These are phyloP conservation scores for Epithemia pelagica DNA, from an alignment of 108 stramenopile genomes.

Conservation along the genomic window DNA sequence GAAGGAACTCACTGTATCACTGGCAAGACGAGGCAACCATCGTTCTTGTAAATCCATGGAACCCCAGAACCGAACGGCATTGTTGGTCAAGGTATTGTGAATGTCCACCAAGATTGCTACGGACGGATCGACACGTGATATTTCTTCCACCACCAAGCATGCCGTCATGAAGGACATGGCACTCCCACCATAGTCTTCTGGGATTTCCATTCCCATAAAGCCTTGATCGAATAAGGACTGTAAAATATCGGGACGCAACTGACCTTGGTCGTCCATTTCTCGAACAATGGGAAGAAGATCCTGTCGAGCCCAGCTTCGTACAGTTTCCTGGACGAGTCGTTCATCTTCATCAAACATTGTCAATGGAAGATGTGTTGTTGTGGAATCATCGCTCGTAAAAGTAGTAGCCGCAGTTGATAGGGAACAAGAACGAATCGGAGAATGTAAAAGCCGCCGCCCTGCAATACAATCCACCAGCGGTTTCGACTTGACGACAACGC, in stretches of 20 bases:
- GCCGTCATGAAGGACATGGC: conserved; percentile 85
- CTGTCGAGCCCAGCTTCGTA: conserved; percentile 53
- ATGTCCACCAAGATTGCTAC: conserved; percentile 90
- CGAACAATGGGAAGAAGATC: conserved; percentile 74
- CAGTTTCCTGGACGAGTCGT: conserved; percentile 53
- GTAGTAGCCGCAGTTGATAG: no score
- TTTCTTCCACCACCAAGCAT: conserved; percentile 89
- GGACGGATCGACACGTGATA: conserved; percentile 87
- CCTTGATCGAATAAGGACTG: conserved; percentile 78
- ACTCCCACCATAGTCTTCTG: conserved; percentile 72
- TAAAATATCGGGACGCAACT: conserved; percentile 62
- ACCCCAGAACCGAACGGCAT: conserved; percentile 91
- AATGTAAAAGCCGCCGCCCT: no score
- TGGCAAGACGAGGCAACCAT: conserved; percentile 85
- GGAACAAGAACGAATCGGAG: no score
- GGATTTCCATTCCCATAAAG: conserved; percentile 90
- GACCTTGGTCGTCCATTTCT: conserved; percentile 78
- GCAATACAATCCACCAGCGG: no score
- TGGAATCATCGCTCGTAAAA: no score
- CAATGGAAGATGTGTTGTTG: conserved; percentile 49
- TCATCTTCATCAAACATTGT: conserved; percentile 82
- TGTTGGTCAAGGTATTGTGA: conserved; percentile 94
- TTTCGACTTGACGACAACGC: no score
- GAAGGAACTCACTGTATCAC: conserved; percentile 79
- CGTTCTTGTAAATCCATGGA: conserved; percentile 54